Percentiles rank a stretch among this genome's conserved stretches.
phyloP scores from a whole-genome alignment of 805 yeast genomes.

The Yamadazyma paraphyllophila region DNA sequence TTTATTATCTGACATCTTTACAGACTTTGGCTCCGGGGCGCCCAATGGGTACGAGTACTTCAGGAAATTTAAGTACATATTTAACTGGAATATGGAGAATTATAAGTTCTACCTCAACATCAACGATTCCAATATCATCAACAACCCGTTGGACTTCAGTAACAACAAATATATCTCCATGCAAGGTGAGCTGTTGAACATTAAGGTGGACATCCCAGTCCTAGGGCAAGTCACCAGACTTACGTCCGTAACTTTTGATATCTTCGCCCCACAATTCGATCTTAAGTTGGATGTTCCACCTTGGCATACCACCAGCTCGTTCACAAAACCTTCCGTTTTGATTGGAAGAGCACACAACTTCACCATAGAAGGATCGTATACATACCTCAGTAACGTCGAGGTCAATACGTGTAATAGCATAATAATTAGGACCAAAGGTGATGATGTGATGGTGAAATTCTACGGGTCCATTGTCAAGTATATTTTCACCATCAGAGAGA shows the following conservation, averaged over 20 bases:
- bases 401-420: slow-evolving; percentile 69
- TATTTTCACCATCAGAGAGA: slow-evolving; percentile 73
- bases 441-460: slow-evolving; percentile 62
- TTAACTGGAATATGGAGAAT: slow-evolving; percentile 57
- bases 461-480: slow-evolving; percentile 81
- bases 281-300: slow-evolving; percentile 76
- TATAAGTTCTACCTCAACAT: slow-evolving; percentile 71
- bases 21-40: slow-evolving; percentile 76
- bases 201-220: slow-evolving; percentile 57
- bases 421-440: slow-evolving; percentile 62
- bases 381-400: slow-evolving; percentile 56
- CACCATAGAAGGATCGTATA: slow-evolving; percentile 61
- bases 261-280: slow-evolving; percentile 58
- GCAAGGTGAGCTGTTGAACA: slow-evolving; percentile 55
- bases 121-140: slow-evolving; percentile 84
- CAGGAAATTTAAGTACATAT: slow-evolving; percentile 63
- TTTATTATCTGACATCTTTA: slow-evolving; percentile 64
- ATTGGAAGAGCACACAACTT: slow-evolving; percentile 71
- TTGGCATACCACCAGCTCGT: slow-evolving; percentile 85
- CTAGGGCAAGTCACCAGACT: slow-evolving; percentile 51
- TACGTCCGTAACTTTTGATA: slow-evolving; percentile 48
- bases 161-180: slow-evolving; percentile 77
- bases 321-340: slow-evolving; percentile 53
- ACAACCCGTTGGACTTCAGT: slow-evolving; percentile 80
- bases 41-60: slow-evolving; percentile 72